These are phyloP conservation scores for Nothophaeocryptopus gaeumannii DNA, from an alignment of 2,329 filamentous ascomycete genomes.

Conservation along the genomic window DNA sequence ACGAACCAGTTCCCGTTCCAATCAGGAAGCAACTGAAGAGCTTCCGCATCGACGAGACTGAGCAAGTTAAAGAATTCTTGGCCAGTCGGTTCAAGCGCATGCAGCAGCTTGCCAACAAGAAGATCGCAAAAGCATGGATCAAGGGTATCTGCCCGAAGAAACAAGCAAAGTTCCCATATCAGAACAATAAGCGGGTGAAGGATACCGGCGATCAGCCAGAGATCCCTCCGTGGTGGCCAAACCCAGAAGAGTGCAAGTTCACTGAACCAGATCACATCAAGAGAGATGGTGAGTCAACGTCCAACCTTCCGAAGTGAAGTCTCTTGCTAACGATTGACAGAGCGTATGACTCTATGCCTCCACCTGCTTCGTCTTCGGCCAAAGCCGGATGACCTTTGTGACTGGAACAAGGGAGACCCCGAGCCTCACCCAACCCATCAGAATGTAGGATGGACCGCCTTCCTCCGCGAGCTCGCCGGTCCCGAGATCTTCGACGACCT, in stretches of 20 bases:
- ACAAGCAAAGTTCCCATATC: constrained; percentile 70
- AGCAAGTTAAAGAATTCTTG: constrained; percentile 15
- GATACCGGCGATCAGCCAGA: constrained; percentile 32
- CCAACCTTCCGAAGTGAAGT: not conserved
- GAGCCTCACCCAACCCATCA: constrained; percentile 26
- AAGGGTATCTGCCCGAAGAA: constrained; percentile 75
- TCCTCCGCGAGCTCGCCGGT: constrained; percentile 29
- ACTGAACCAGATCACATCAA: constrained; percentile 72
- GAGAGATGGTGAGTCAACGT: constrained; percentile 55
- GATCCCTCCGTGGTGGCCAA: constrained; percentile 38
- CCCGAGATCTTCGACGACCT: constrained; percentile 28
- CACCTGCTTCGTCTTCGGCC: constrained; percentile 33
- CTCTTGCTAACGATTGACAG: constrained; percentile 20
- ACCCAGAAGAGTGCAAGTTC: constrained; percentile 53
- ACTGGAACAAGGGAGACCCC: constrained; percentile 27
- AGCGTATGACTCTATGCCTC: constrained; percentile 30
- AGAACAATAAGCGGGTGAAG: constrained; percentile 58
- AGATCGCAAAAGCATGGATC: constrained; percentile 72
- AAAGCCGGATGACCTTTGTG: constrained; percentile 25
- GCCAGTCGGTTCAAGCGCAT: constrained; percentile 40
- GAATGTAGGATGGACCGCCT: constrained; percentile 30
- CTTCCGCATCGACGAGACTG: constrained; percentile 19
- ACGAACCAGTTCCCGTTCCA: not conserved
- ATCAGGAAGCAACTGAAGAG: constrained; percentile 7
- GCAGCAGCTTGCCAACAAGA: constrained; percentile 69